Base-by-base conservation (phyloP, 495 filamentous ascomycete genomes). In the Penicillium lagena region DNA sequence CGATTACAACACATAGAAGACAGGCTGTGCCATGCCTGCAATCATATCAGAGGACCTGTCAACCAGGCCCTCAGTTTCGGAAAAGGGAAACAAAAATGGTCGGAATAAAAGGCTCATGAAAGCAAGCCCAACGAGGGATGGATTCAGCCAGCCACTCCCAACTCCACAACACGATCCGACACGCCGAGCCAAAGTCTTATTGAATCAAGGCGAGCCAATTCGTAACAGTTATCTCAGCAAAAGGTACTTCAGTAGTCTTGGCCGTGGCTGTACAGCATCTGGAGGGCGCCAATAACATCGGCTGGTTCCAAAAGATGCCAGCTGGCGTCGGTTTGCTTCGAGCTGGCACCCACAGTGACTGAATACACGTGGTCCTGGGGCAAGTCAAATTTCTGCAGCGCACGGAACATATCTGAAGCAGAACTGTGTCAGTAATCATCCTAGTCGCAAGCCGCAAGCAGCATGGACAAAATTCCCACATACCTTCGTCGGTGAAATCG, bases 401-500 rank as follows among this genome's bases (percentile, higher is more conserved):
- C 79, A 36, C 81, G 81, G 76, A 79, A 80, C 77, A 80, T 80
- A 46, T 80, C 69, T 80, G 30, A 4, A 46, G 78, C 69, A 79
- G 30, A 4, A 6, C 32, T 10, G 32, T 12, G 7, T n/a, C 14
- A 40, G 6, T 0, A 14, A 8, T 33, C 12, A 15, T 6, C 35
- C 54, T 51, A 54, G 48, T 35, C n/a, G 35, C 35, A 13, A 10
- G 15, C 8, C 10, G 28, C 17, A 32, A 6, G 12, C 12, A 36
- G 1, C 6, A 14, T 22, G 9, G 9, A 34, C 32, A 31, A 12
- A 4, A 27, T 22, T 10, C 10, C 11, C 4, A 42, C 78, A 71
- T 81, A 85, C 93, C 93, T 76, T 98, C 93, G 63, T 98, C 93
- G 9, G 93, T 97, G 46, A 90, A 93, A 54, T 98, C 93, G 63